Percentiles rank a stretch among this genome's conserved stretches.
phyloP scores from a whole-genome alignment of 345 rosid genomes.

The Tarenaya hassleriana region DNA sequence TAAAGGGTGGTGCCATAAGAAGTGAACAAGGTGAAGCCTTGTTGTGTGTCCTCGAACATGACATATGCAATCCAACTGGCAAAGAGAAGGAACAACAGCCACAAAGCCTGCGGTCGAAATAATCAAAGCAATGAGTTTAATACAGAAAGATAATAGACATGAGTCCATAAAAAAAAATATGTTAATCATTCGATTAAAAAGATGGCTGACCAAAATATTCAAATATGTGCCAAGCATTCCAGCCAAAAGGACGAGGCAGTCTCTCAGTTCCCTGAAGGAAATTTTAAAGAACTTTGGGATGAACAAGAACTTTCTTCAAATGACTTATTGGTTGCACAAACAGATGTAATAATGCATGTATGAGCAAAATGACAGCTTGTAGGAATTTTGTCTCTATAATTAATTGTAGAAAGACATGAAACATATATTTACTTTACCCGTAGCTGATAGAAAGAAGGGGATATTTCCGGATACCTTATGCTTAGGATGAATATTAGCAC shows the following conservation, averaged over 20 bases:
- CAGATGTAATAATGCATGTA: conserved; percentile 2
- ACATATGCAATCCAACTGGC: conserved; percentile 95
- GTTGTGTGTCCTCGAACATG: conserved; percentile 90
- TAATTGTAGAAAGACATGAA: conserved; percentile 5
- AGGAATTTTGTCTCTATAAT: neutral
- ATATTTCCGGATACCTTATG: conserved; percentile 46
- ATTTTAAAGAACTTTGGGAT: conserved; percentile 5
- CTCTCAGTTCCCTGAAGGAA: conserved; percentile 59
- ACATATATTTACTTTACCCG: neutral
- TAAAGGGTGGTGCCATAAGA: conserved; percentile 79
- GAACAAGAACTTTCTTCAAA: neutral
- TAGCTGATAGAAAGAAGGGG: conserved; percentile 9
- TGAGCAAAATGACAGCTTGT: neutral
- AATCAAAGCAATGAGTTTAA: conserved; percentile 21
- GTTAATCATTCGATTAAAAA: conserved; percentile 20
- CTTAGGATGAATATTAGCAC: conserved; percentile 68
- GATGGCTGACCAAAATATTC: conserved; percentile 70
- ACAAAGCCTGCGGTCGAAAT: conserved; percentile 60
- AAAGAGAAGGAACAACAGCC: conserved; percentile 79
- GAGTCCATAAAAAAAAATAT: conserved; percentile 6
- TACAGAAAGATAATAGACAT: conserved; percentile 15
- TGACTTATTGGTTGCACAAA: neutral
- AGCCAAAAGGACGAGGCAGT: conserved; percentile 53
- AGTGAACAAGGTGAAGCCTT: conserved; percentile 61
- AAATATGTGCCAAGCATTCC: conserved; percentile 90